phyloP scores from a whole-genome alignment of 768 basidiomycete species.

The Rhodotorula kratochvilovae region DNA sequence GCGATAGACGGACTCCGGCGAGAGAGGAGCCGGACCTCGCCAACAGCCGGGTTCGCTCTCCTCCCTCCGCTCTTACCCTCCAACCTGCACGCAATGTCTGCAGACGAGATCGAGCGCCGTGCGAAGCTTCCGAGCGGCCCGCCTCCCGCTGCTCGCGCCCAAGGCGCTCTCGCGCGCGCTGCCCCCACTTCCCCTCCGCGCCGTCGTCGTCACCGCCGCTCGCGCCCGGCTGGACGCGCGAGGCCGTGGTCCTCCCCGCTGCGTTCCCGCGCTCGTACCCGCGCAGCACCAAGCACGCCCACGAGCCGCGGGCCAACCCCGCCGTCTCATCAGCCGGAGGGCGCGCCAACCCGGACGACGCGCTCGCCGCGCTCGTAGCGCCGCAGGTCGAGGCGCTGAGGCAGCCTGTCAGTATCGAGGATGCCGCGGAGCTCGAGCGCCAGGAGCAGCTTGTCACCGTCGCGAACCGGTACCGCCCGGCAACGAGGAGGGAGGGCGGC shows the following conservation, averaged over 20 bases:
- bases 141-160: constrained; percentile 20
- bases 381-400: constrained; percentile 17
- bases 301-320: not conserved
- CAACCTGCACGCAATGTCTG: not conserved
- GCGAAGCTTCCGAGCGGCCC: not conserved
- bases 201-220: not conserved
- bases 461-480: constrained; percentile 24
- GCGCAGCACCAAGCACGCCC: not conserved
- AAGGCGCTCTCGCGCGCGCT: constrained; percentile 4
- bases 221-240: constrained; percentile 16
- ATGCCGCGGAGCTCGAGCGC: constrained; percentile 12
- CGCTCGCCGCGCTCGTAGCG: constrained; percentile 1
- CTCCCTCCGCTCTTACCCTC: not conserved
- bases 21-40: not conserved
- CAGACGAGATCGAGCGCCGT: not conserved
- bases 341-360: constrained; percentile 1
- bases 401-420: not conserved
- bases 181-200: not conserved
- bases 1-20: not conserved
- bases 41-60: not conserved
- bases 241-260: constrained; percentile 16
- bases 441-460: constrained; percentile 25
- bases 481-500: not conserved
- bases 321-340: not conserved
- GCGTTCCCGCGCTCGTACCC: constrained; percentile 24